phyloP scores from a whole-genome alignment of 139 green algal genomes.

The Dunaliella sp. region DNA sequence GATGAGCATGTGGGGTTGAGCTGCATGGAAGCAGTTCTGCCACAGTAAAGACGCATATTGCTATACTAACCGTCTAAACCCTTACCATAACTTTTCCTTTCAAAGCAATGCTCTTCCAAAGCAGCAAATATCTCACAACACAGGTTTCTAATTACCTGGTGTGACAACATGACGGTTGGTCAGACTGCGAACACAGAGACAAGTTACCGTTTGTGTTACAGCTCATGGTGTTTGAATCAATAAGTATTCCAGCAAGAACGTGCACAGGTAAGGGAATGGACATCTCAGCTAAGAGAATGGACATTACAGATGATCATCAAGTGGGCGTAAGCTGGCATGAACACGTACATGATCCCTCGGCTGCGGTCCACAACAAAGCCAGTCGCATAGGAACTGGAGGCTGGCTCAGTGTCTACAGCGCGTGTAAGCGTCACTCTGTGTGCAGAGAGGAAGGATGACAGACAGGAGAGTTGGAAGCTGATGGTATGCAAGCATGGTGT shows the following conservation, averaged over 20 bases:
- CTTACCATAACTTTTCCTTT: not conserved
- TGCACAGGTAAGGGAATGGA: no score
- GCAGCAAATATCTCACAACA: not conserved
- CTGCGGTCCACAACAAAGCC: conserved; percentile 87
- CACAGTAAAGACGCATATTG: no score
- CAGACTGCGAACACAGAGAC: conserved; percentile 28
- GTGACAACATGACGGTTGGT: conserved; percentile 92
- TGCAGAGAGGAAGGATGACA: not conserved
- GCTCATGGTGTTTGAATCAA: no score
- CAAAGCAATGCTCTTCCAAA: not conserved
- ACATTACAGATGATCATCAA: no score
- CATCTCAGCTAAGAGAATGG: no score
- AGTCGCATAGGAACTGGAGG: conserved; percentile 75
- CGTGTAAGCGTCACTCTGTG: conserved; percentile 67
- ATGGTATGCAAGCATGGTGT: not conserved
- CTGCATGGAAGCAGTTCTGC: no score
- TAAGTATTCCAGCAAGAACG: no score
- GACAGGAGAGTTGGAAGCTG: not conserved
- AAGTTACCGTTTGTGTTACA: no score
- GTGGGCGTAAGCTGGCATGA: no score
- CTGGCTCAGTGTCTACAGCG: conserved; percentile 83
- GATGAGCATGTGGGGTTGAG: no score
- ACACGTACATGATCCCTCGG: conserved; percentile 69
- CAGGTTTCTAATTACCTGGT: no score
- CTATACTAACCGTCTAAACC: no score